phyloP scores from a whole-genome alignment of 2,329 filamentous ascomycete species.

The Fulvia fulva region DNA sequence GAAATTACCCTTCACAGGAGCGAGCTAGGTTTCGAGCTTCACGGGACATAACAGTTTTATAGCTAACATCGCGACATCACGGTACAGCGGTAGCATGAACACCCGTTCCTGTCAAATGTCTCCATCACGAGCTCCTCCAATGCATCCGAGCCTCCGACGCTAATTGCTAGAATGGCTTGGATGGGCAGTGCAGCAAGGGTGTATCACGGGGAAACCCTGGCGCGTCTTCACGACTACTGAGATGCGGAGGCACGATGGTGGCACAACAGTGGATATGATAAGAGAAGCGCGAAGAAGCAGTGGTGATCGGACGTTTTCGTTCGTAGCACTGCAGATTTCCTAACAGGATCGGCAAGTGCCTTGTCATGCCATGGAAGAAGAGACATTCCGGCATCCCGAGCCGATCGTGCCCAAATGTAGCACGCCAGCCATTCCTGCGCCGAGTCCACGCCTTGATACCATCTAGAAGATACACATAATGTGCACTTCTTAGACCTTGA shows the following conservation, averaged over 20 bases:
- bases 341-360: slow-evolving; percentile 12
- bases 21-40: neutral
- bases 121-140: neutral
- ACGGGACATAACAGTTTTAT: neutral
- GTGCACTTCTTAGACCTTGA: slow-evolving; percentile 82
- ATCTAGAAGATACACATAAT: slow-evolving; percentile 8
- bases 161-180: neutral
- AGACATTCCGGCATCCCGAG: slow-evolving; percentile 5
- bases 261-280: neutral
- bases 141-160: slow-evolving; percentile 1
- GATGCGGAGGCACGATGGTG: neutral
- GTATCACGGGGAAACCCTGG: neutral
- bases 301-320: slow-evolving; percentile 19
- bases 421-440: slow-evolving; percentile 13
- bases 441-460: slow-evolving; percentile 13
- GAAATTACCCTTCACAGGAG: neutral
- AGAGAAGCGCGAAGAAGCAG: neutral
- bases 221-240: neutral
- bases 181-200: neutral
- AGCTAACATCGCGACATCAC: neutral
- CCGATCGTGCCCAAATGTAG: slow-evolving; percentile 10
- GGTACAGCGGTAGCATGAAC: neutral
- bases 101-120: neutral
- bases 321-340: slow-evolving; percentile 19
- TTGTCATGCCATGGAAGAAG: slow-evolving; percentile 11